Base-by-base conservation (phyloP, 148 eudicot species). In the Rheum nobile region DNA sequence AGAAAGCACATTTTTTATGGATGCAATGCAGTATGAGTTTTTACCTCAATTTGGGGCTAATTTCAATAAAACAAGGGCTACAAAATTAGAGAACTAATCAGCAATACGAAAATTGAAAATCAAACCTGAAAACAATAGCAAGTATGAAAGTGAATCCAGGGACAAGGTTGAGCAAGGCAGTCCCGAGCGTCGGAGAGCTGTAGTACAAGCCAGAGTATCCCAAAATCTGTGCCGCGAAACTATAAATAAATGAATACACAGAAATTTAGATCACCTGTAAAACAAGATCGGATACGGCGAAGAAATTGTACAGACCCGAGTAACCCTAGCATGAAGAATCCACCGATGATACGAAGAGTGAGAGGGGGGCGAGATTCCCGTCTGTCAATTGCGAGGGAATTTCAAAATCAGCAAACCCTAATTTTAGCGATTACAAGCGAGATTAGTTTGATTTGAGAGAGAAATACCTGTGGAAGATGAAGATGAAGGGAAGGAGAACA, bases 101-200 rank as follows among this genome's bases (percentile, higher is more conserved):
- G 70, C 70, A 65, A 65, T 6, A 4, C 9, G 39, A 17, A 22
- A 71, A 71, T 34, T 71, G 22, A 73, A 35, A 21, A 61, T 12
- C 71, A 48, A 76, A 89, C 97, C 97, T 83, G 77, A 86, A 81
- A 71, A 86, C 74, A 76, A 89, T 76, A 37, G 97, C 93, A 69
- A 91, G 86, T 65, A 88, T 35, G 83, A 91, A 89, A 32, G 97
- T 91, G 61, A 89, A 87, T 44, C 90, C 97, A 1, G 97, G 97
- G 68, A 89, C 61, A 79, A 91, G 91, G 79, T 89, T 89, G 75
- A 91, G 81, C 86, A 91, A 83, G 35, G 94, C 84, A 11, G 92
- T 71, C 8, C 78, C 88, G 67, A 89, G 88, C 22, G 92, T 81
- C 8, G 97, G 84, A 70, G 94, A 88, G 70, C 84, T 83, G 67